Percentiles rank a stretch among this genome's conserved stretches.
Conservation (phyloP, 2,329 filamentous ascomycete species). For the Intubia oerlemansii region DNA sequence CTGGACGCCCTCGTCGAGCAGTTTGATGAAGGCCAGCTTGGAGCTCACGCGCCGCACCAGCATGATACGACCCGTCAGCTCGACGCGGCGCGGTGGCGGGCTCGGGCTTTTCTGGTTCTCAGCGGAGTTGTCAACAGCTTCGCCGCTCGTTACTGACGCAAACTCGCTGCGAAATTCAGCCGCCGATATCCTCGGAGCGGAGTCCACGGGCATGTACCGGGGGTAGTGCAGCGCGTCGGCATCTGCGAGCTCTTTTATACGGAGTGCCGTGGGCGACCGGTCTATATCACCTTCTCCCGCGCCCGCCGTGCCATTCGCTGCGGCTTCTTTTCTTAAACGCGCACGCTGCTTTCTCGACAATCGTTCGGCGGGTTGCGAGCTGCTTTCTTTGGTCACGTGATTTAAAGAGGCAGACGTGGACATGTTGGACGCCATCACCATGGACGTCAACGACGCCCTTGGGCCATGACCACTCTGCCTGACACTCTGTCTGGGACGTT, state of each 20-base stretch:
- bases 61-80: slow-evolving; percentile 40
- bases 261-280: slow-evolving; percentile 10
- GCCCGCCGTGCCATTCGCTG: no score
- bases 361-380: no score
- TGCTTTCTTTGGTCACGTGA: no score
- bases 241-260: slow-evolving; percentile 30
- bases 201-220: slow-evolving; percentile 11
- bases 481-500: no score
- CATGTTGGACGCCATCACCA: no score
- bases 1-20: slow-evolving; percentile 49
- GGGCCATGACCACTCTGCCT: no score
- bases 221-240: slow-evolving; percentile 33
- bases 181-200: slow-evolving; percentile 3
- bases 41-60: slow-evolving; percentile 50
- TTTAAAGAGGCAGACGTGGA: no score
- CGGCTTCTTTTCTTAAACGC: no score
- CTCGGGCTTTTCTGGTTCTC: neutral
- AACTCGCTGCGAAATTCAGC: slow-evolving; percentile 4
- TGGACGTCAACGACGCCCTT: no score
- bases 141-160: neutral
- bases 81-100: slow-evolving; percentile 4
- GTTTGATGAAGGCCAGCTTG: slow-evolving; percentile 67
- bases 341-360: no score
- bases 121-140: neutral
- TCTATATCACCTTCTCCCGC: no score